These are phyloP conservation scores for Hordeum pubiflorum DNA, from an alignment of 202 grass and related monocot species.

Conservation along the genomic window DNA sequence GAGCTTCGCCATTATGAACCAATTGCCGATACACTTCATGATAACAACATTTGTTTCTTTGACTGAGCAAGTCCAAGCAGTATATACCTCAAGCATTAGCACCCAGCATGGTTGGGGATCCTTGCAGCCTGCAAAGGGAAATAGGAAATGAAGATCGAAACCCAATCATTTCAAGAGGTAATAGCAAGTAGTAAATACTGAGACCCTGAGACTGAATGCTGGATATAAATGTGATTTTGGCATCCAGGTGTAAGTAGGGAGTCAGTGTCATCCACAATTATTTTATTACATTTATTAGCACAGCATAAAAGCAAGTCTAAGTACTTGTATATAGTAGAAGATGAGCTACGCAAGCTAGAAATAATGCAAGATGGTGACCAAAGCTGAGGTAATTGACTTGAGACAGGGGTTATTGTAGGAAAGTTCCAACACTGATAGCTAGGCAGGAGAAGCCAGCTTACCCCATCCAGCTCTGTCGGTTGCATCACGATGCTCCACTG, in stretches of 20 bases:
- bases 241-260: not conserved
- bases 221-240: not conserved
- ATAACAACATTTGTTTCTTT: not conserved
- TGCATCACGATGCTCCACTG: constrained; percentile 71
- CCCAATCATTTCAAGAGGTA: constrained; percentile 15
- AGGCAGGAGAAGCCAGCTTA: constrained; percentile 38
- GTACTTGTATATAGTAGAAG: not conserved
- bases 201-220: not conserved
- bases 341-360: not conserved
- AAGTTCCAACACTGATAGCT: not conserved
- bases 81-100: constrained; percentile 89
- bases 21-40: not conserved
- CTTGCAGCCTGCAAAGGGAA: constrained; percentile 39
- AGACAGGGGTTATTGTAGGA: not conserved
- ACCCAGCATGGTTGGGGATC: constrained; percentile 78
- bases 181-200: not conserved
- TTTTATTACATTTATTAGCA: not conserved
- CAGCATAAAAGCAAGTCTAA: not conserved
- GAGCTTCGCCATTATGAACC: not conserved
- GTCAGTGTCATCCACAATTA: not conserved
- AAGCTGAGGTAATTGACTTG: not conserved
- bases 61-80: not conserved
- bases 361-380: not conserved
- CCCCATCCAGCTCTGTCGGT: constrained; percentile 85
- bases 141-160: not conserved